Conservation (phyloP, 129 eudicot genomes). For the Ambrosia trifida region DNA sequence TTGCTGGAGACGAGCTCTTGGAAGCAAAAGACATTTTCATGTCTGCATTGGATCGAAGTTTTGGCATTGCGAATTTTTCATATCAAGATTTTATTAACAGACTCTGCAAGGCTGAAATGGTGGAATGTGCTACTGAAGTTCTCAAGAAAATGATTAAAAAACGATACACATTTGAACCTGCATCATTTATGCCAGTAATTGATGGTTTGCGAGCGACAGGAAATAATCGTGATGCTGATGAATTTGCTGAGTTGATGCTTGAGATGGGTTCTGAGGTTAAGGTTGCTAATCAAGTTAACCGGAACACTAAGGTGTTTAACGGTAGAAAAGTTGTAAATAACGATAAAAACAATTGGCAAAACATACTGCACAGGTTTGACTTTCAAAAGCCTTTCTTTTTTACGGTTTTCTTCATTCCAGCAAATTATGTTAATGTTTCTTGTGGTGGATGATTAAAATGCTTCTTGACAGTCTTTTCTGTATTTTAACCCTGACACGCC, state of each 20-base stretch:
- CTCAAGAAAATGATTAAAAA: slow-evolving; percentile 58
- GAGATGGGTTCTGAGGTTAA: slow-evolving; percentile 62
- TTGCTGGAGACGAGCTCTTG: slow-evolving; percentile 68
- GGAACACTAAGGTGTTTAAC: slow-evolving; percentile 29
- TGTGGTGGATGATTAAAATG: slow-evolving; percentile 8
- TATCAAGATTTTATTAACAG: slow-evolving; percentile 68
- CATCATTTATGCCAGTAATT: slow-evolving; percentile 78
- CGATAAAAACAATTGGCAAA: slow-evolving; percentile 54
- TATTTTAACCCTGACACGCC: not conserved
- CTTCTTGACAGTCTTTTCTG: not conserved
- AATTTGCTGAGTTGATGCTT: slow-evolving; percentile 80
- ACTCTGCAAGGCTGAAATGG: slow-evolving; percentile 63
- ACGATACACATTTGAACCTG: slow-evolving; percentile 75
- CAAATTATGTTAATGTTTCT: not conserved
- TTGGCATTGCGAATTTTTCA: slow-evolving; percentile 55
- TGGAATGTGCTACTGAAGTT: slow-evolving; percentile 58
- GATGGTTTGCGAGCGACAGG: slow-evolving; percentile 63
- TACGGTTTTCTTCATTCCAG: slow-evolving; percentile 1
- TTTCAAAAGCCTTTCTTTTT: slow-evolving; percentile 5
- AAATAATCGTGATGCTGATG: slow-evolving; percentile 72
- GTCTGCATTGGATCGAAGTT: slow-evolving; percentile 60
- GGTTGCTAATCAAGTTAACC: slow-evolving; percentile 44
- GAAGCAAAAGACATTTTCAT: slow-evolving; percentile 72
- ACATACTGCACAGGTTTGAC: slow-evolving; percentile 66
- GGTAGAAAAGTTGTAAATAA: slow-evolving; percentile 31